Base-by-base conservation (phyloP, 345 rosid species). In the Gossypium bickii region DNA sequence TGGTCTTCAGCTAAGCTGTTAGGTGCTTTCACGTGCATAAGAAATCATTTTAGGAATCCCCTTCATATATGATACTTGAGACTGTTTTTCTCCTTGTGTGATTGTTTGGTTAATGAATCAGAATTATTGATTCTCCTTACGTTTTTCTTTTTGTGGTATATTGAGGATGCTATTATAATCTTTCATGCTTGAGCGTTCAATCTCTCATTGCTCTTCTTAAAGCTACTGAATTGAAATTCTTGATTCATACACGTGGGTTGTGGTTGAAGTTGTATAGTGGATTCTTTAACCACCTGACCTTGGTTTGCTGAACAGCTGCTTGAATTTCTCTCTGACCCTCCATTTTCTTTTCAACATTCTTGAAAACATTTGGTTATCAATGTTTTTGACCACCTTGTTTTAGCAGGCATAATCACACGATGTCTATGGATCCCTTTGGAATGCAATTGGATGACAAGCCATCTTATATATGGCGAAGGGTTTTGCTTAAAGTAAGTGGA, bases 401-500 rank as follows among this genome's bases (percentile, higher is more conserved):
- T 73, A 79, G 62, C 82, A 87, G 97, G 73, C 83, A 86, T 73
- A 78, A 88, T 53, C 87, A 86, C 48, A 73, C 83, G 77, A 57
- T 94, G 68, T 73, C 93, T 45, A 75, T 88, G 83, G 74, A 85
- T 81, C 76, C 89, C 52, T 86, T 85, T 67, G 90, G 87, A 61
- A 71, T 87, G 84, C 82, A 82, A 65, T 77, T 86, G 78, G 77
- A 47, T 75, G 88, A 82, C 2, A 86, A 82, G 12, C 85, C 86
- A 59, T 83, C 97, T 53, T 77, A 75, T 80, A 94, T 83, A 80
- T 94, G 98, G 97, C 89, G 70, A 80, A 92, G 98, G 83, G 98
- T 91, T 72, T 87, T 92, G 84, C 98, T 94, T 74, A 94, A 94
- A 86, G 98, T 92, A 53, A 94, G 97, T 64, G 98, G 97, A 72